Evolutionary conservation across 2,329 filamentous ascomycete species (phyloP), one percentile per base, ranked within the genome.

Genomic region (Fusarium fracticaudum): DNA sequence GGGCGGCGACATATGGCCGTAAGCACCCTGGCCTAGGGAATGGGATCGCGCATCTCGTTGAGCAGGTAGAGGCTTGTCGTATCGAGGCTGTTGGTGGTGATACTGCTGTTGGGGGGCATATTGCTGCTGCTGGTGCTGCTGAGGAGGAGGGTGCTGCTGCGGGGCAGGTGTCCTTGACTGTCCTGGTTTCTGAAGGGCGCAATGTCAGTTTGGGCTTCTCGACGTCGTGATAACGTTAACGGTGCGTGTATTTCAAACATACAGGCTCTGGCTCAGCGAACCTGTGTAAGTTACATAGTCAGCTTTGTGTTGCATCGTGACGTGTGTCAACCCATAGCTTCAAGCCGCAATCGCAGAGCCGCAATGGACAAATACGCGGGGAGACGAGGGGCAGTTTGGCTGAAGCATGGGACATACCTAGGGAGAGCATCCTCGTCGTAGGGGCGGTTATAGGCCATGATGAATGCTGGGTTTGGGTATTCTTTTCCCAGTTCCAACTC

Each of bases 341-440:
- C 35, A 48, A 51, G 55, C 64, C 66, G 64, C 61, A 67, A 61
- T 64, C 61, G 74, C 72, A 76, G 66, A 74, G 71, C 67, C 72
- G 59, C 75, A 70, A 48, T 48, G 41, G 17, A 55, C 59, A 40
- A 72, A 72, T 38, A 63, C 50, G 63, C 70, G 59, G 44, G 63
- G 38, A 84, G 38, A 54, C 38, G 76, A 68, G 67, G 71, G 71
- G 68, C 61, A 72, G 31, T 41, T 26, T 53, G 67, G 40, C 38
- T 60, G 60, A 53, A 29, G 40, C 43, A 69, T 33, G 24, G 35
- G 22, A 40, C 67, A 60, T 64, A 96, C 93, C 94, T 94, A 81
- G 96, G 96, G 74, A 99, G 91, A 81, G 95, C 94, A 86, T 99
- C 96, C 40, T 95, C 95, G 83, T 99, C 97, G 86, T 95, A 96